Evolutionary conservation across 2,329 filamentous ascomycete genomes (phyloP).

Genomic region (Aspergillus ochraceoroseus): DNA sequence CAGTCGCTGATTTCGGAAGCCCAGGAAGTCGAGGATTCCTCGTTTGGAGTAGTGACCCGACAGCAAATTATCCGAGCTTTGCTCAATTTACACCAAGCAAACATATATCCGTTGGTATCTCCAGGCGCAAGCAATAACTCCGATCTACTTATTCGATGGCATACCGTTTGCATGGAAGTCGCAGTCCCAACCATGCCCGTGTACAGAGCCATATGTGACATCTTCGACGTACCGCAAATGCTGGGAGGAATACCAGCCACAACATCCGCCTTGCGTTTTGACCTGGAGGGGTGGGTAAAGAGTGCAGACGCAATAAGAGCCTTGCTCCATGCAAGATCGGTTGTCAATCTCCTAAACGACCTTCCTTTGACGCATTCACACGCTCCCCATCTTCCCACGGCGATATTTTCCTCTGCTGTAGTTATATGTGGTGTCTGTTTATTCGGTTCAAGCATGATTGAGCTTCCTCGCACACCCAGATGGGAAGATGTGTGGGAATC

Average conservation of each 20-base stretch:
- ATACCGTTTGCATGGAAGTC: conserved; percentile 19
- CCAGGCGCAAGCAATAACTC: conserved; percentile 1
- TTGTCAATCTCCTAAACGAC: not conserved
- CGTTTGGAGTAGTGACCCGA: not conserved
- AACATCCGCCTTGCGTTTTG: not conserved
- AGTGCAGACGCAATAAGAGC: conserved; percentile 4
- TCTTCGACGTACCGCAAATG: conserved; percentile 1
- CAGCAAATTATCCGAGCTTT: conserved; percentile 1
- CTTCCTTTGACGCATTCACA: not conserved
- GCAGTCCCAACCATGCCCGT: conserved; percentile 13
- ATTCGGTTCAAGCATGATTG: not conserved
- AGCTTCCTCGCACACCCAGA: not conserved
- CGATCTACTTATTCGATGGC: conserved; percentile 21
- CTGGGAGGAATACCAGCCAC: not conserved
- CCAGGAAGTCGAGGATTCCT: not conserved
- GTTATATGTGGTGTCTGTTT: not conserved
- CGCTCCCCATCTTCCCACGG: not conserved
- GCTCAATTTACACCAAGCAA: conserved; percentile 5
- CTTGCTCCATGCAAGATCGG: not conserved
- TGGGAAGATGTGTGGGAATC: not conserved
- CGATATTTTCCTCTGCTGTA: not conserved
- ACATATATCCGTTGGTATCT: conserved; percentile 7
- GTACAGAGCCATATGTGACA: conserved; percentile 12
- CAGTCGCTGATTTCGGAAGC: conserved; percentile 3
- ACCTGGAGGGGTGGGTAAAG: conserved; percentile 5